phyloP scores from a whole-genome alignment of 495 filamentous ascomycete species.

The Hypomontagnella submonticulosa region DNA sequence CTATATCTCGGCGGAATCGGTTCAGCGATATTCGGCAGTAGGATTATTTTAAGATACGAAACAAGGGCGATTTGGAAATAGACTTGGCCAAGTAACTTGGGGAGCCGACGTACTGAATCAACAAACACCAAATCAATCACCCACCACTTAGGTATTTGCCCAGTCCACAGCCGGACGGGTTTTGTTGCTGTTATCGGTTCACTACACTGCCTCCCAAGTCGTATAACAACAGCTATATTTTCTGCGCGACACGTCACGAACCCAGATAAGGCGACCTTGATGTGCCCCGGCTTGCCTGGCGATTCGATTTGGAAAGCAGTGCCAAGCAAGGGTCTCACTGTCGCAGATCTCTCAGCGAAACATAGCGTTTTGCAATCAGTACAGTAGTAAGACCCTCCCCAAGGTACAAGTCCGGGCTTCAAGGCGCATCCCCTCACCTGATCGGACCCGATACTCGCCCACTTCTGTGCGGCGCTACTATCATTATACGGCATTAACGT shows the following conservation, averaged over 20 bases:
- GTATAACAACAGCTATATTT: constrained; percentile 23
- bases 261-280: constrained; percentile 19
- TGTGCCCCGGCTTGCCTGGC: constrained; percentile 19
- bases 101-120: constrained; percentile 18
- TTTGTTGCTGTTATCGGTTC: constrained; percentile 22
- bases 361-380: constrained; percentile 28
- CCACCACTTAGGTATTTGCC: neutral
- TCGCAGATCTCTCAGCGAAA: constrained; percentile 41
- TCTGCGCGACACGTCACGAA: constrained; percentile 42
- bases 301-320: constrained; percentile 21
- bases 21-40: constrained; percentile 7
- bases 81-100: constrained; percentile 9
- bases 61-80: constrained; percentile 22
- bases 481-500: constrained; percentile 4
- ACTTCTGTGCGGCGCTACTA: neutral
- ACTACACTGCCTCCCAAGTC: constrained; percentile 36
- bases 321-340: constrained; percentile 39
- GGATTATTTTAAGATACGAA: constrained; percentile 45
- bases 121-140: neutral
- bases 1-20: constrained; percentile 17
- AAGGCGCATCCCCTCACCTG: constrained; percentile 17
- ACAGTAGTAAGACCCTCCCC: constrained; percentile 5
- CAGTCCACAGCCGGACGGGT: neutral
- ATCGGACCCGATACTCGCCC: constrained; percentile 2
- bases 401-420: constrained; percentile 14